Base-by-base conservation (phyloP, 352 stramenopile species). In the Salisapilia sapeloensis region DNA sequence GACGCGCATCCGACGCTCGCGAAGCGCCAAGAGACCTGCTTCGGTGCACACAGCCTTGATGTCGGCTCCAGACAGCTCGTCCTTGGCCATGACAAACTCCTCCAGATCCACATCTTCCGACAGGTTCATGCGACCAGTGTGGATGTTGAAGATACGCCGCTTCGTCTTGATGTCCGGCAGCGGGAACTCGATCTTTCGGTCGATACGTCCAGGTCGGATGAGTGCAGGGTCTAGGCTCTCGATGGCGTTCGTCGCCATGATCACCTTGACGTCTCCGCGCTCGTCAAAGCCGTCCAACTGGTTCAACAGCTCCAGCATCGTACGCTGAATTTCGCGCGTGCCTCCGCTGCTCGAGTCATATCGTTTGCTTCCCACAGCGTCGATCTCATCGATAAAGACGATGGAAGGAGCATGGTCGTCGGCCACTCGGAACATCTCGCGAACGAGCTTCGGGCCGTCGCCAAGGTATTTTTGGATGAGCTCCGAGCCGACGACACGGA, bases 371-470 rank as follows among this genome's bases (percentile, higher is more conserved):
- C 96, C 96, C 11, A 99, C 92, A 1, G 96, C 95, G 60, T 99
- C 96, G 57, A 99, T 99, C 62, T 99, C 96, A 64, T 99, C 96
- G 53, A 99, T 99, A 60, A 99, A 99, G 22, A 99, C 94, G 62
- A 99, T 98, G 12, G 95, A 98, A 12, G 95, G 95, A 39, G 89
- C 93, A 33, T 98, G 60, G 56, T 99, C 95, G 48, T 99, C 91
- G 4, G 96, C 96, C 35, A 99, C 93, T 11, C 95, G 77, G 63
- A 99, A 99, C 40, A 99, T 89, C 56, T 99, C 95, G 22, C 96
- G 86, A 24, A 99, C 96, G 16, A 99, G 76, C 65, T 99, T 99
- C 11, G 96, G 94, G 23, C 96, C 95, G 53, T 99, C 95, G 38
- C 94, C 94, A n/a, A 99, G 46, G 59, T 98, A 99, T 69, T 99